A percentile compares a stretch with the other conserved stretches of the same genome.
Evolutionary conservation across 306 rosid species (phyloP).

Genomic region (Sindora glabra): DNA sequence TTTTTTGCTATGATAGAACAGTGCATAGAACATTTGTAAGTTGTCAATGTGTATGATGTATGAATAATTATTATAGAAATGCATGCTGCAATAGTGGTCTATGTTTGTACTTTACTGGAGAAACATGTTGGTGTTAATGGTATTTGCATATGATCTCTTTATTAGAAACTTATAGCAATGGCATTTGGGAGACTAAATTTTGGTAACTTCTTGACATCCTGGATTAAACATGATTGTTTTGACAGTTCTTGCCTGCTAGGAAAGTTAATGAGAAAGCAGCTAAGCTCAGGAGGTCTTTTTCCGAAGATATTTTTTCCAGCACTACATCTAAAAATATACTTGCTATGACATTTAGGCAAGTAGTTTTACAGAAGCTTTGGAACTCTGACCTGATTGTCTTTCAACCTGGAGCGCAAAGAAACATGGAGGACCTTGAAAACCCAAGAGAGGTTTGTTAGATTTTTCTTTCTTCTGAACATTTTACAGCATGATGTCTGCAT

Average conservation of each 20-base stretch:
- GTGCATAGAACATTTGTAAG: neutral
- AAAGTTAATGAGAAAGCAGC: conserved; percentile 69
- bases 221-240: conserved; percentile 11
- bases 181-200: conserved; percentile 6
- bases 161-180: neutral
- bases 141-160: neutral
- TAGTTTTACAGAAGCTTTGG: conserved; percentile 74
- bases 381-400: conserved; percentile 56
- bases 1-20: neutral
- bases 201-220: neutral
- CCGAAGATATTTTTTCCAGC: conserved; percentile 43
- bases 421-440: conserved; percentile 76
- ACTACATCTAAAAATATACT: conserved; percentile 53
- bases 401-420: conserved; percentile 66
- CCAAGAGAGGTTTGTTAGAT: conserved; percentile 68
- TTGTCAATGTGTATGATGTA: neutral
- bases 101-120: neutral
- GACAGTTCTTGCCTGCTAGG: conserved; percentile 78
- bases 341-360: conserved; percentile 93
- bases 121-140: conserved; percentile 4
- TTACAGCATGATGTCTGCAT: conserved; percentile 6
- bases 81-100: neutral
- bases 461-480: conserved; percentile 6
- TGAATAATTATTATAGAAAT: neutral
- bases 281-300: conserved; percentile 56